Percentiles rank a stretch among this genome's conserved stretches.
Evolutionary conservation across 1,284 basidiomycete species (phyloP).

Genomic region (Irpex rosettiformis): DNA sequence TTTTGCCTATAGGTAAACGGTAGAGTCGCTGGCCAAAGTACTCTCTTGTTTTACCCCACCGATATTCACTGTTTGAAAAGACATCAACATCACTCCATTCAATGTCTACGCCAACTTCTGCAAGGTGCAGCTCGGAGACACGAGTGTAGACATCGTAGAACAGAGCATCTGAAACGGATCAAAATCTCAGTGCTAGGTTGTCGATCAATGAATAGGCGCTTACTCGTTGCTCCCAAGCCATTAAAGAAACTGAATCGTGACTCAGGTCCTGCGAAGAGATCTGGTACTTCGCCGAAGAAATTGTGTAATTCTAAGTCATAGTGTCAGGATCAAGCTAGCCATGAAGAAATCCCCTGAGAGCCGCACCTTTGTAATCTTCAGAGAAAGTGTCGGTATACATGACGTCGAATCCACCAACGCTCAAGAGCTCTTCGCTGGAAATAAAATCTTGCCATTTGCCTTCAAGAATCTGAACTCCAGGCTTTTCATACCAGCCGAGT

Average conservation of each 20-base stretch:
- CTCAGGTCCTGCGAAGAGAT: conserved; percentile 74
- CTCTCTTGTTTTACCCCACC: conserved; percentile 69
- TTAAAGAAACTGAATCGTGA: conserved; percentile 97
- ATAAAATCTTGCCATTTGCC: conserved; percentile 92
- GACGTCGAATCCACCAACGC: conserved; percentile 76
- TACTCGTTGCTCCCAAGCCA: conserved; percentile 93
- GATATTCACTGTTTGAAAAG: conserved; percentile 35
- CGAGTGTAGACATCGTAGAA: conserved; percentile 93
- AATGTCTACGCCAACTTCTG: conserved; percentile 74
- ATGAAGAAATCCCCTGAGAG: background rate
- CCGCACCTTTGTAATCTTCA: conserved; percentile 75
- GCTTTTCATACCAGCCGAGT: conserved; percentile 73
- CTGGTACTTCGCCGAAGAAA: conserved; percentile 85
- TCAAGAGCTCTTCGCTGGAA: conserved; percentile 50
- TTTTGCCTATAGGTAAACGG: conserved; percentile 54
- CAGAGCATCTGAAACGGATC: conserved; percentile 56
- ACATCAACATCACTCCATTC: conserved; percentile 76
- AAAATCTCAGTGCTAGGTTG: background rate
- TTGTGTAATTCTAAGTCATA: conserved; percentile 56
- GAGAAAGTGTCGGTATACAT: conserved; percentile 97
- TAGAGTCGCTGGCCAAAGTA: conserved; percentile 73
- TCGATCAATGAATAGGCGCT: conserved; percentile 20
- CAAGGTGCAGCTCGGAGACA: conserved; percentile 83
- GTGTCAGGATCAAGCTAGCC: too few relatives aligned
- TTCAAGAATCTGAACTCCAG: conserved; percentile 80